These are phyloP conservation scores for Staphylotrichum longicolle DNA, from an alignment of 495 filamentous ascomycete genomes.

Conservation along the genomic window DNA sequence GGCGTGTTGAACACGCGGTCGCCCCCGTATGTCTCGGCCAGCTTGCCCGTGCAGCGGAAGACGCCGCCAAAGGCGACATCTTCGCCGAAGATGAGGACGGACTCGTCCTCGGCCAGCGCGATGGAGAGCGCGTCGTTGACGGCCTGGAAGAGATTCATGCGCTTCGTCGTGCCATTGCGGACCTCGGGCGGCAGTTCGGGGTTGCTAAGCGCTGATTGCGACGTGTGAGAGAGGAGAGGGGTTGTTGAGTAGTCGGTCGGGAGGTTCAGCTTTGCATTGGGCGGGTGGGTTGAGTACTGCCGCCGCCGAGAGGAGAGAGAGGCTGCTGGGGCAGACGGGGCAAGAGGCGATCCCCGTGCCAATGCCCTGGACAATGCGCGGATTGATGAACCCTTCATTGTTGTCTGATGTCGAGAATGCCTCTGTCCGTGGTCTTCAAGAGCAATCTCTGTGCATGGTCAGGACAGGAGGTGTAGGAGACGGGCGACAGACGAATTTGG, in stretches of 20 bases:
- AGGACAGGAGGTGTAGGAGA: neutral
- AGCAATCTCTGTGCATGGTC: slow-evolving; percentile 2
- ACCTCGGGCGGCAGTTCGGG: slow-evolving; percentile 62
- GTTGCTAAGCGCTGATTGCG: slow-evolving; percentile 65
- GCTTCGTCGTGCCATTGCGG: slow-evolving; percentile 67
- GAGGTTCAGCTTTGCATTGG: slow-evolving; percentile 67
- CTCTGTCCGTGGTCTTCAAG: neutral
- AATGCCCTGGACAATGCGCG: slow-evolving; percentile 23
- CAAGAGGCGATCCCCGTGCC: slow-evolving; percentile 9
- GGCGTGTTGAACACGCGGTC: slow-evolving; percentile 97
- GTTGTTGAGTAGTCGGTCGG: slow-evolving; percentile 87
- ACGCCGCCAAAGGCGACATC: slow-evolving; percentile 97
- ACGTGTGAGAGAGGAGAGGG: slow-evolving; percentile 74
- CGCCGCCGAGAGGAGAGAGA: neutral
- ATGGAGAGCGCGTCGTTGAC: slow-evolving; percentile 85
- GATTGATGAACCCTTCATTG: slow-evolving; percentile 25
- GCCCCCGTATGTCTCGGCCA: slow-evolving; percentile 79
- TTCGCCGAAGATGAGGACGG: slow-evolving; percentile 89
- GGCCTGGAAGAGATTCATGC: slow-evolving; percentile 88
- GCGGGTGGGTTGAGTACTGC: slow-evolving; percentile 49
- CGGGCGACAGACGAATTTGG: neutral
- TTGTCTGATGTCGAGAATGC: slow-evolving; percentile 2
- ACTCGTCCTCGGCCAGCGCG: slow-evolving; percentile 79
- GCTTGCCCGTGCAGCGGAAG: slow-evolving; percentile 90
- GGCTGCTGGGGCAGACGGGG: neutral